These are phyloP conservation scores for Rhododendron henanense DNA, from an alignment of 148 eudicot species.

Conservation along the genomic window DNA sequence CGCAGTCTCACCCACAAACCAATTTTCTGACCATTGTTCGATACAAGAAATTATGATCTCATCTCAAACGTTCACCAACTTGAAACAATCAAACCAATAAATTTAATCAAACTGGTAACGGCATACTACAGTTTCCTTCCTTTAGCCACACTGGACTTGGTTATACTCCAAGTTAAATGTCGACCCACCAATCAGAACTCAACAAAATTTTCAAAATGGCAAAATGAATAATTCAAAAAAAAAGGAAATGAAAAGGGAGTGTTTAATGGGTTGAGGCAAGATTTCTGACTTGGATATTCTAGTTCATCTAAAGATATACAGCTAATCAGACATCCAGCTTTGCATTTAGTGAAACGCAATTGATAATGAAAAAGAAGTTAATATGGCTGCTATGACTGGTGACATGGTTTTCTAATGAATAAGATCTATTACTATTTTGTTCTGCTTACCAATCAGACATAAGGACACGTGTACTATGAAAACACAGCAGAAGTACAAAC, in stretches of 20 bases:
- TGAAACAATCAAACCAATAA: background rate
- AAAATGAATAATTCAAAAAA: background rate
- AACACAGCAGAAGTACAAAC: background rate
- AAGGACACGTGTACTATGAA: background rate
- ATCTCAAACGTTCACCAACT: conserved; percentile 1
- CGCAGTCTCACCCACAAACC: background rate
- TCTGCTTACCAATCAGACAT: background rate
- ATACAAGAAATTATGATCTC: background rate
- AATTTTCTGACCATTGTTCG: background rate
- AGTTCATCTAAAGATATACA: background rate
- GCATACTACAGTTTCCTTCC: background rate
- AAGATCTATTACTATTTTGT: background rate
- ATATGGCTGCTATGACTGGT: background rate
- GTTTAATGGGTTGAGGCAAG: background rate
- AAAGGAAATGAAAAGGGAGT: background rate
- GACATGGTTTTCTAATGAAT: background rate
- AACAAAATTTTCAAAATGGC: background rate
- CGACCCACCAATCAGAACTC: background rate
- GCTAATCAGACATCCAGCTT: background rate
- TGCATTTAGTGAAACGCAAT: no score
- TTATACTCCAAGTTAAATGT: background rate
- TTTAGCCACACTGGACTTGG: background rate
- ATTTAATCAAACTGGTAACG: background rate
- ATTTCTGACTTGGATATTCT: background rate
- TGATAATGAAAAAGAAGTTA: background rate